These are phyloP conservation scores for Botrytis squamosa DNA, from an alignment of 2,329 filamentous ascomycete genomes.

Conservation along the genomic window DNA sequence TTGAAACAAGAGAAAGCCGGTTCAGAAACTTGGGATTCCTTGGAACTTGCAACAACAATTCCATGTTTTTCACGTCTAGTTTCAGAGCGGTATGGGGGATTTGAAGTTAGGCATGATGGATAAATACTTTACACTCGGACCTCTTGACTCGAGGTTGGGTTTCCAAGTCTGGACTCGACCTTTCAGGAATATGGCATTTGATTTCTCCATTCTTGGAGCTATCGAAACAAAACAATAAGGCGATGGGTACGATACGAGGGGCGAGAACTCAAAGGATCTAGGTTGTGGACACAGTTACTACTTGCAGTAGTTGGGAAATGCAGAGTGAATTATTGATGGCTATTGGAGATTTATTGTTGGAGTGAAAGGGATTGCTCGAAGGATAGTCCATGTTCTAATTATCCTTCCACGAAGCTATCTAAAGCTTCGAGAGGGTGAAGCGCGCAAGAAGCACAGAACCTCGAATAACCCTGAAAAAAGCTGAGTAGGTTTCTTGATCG, in stretches of 20 bases:
- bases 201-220: not conserved
- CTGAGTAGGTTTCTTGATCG: not conserved
- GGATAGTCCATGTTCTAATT: not conserved
- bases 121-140: not conserved
- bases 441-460: constrained; percentile 2
- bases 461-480: constrained; percentile 3
- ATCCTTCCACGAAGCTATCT: not conserved
- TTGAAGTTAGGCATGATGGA: not conserved
- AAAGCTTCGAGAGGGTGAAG: not conserved
- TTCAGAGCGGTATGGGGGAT: not conserved
- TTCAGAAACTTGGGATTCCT: not conserved
- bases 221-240: not conserved
- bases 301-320: not conserved
- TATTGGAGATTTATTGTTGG: not conserved
- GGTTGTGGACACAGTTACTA: not conserved
- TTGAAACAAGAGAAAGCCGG: not conserved
- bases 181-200: not conserved
- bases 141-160: not conserved
- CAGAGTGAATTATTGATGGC: not conserved
- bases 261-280: not conserved
- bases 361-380: not conserved
- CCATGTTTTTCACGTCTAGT: not conserved
- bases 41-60: not conserved
- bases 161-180: not conserved
- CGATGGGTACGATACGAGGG: not conserved